Conservation (phyloP, 73 alveolate genomes). For the Paraurostyla sp. region DNA sequence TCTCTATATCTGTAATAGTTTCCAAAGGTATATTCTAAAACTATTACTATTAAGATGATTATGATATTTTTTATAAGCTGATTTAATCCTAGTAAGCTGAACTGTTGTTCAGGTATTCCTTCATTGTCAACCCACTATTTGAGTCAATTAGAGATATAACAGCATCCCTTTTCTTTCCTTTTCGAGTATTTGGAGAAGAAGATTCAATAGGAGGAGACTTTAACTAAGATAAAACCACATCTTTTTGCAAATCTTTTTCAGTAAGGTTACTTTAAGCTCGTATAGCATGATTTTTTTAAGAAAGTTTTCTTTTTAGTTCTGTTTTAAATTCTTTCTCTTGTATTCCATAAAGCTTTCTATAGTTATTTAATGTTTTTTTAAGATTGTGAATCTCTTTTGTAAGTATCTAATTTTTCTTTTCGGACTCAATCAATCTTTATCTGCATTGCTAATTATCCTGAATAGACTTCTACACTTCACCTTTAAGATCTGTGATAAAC, state of each 20-base stretch:
- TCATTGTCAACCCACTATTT: no score
- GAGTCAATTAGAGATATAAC: background rate
- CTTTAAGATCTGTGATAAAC: slow-evolving; percentile 23
- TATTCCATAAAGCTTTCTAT: slow-evolving; percentile 6
- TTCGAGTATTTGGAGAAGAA: no score
- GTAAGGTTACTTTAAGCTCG: no score
- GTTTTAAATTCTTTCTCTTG: background rate
- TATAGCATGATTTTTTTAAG: background rate
- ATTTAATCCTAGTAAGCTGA: no score
- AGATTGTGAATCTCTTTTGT: slow-evolving; percentile 5
- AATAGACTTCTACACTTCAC: background rate
- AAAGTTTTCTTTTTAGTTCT: background rate
- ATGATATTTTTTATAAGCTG: no score
- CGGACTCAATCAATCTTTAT: background rate
- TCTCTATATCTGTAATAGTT: no score
- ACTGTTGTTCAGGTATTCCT: no score
- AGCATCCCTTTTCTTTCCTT: slow-evolving; percentile 7
- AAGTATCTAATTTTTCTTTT: background rate
- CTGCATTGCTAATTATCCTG: background rate
- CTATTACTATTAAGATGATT: no score
- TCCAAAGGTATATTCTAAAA: no score
- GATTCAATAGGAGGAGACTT: no score
- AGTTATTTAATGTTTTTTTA: background rate
- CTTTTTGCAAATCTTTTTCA: background rate
- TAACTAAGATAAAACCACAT: background rate